These are phyloP conservation scores for Aureobasidium leucospermi DNA, from an alignment of 2,329 filamentous ascomycete genomes.

Conservation along the genomic window DNA sequence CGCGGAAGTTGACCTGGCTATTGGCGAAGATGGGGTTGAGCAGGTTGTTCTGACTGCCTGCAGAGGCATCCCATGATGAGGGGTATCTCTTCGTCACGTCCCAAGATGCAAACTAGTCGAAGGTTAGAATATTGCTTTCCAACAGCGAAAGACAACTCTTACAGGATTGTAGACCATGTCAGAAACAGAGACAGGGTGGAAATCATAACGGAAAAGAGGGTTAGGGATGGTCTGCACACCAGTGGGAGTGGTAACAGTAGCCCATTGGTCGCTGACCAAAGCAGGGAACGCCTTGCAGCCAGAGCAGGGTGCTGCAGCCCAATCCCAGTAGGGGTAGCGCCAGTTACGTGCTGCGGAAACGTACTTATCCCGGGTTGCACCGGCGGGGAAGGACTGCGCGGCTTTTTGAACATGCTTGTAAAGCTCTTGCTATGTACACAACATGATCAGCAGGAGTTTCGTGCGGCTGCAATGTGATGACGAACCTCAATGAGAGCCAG, in stretches of 20 bases:
- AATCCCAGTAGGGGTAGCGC: constrained; percentile 43
- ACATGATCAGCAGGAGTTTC: neutral
- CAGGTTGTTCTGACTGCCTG: constrained; percentile 52
- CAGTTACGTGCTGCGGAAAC: constrained; percentile 33
- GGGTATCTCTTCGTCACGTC: constrained; percentile 54
- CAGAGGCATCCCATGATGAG: constrained; percentile 33
- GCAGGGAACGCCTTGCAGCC: constrained; percentile 30
- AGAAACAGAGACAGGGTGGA: constrained; percentile 47
- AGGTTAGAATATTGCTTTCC: neutral
- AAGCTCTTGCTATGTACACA: constrained; percentile 32
- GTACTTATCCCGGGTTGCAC: constrained; percentile 31
- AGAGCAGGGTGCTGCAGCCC: constrained; percentile 32
- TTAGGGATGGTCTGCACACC: constrained; percentile 27
- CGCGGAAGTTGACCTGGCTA: constrained; percentile 48
- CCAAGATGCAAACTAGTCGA: constrained; percentile 50
- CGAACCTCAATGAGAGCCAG: constrained; percentile 54
- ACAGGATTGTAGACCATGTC: constrained; percentile 56
- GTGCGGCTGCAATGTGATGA: neutral
- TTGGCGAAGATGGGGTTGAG: constrained; percentile 48
- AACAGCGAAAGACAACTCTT: constrained; percentile 26
- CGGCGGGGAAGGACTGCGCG: constrained; percentile 34
- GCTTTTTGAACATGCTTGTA: constrained; percentile 34
- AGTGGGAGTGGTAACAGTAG: constrained; percentile 30
- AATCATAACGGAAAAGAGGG: constrained; percentile 29
- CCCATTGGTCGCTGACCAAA: constrained; percentile 32